Evolutionary conservation across 176 grass and related monocot species (phyloP).

Genomic region (Musa schizocarpa): DNA sequence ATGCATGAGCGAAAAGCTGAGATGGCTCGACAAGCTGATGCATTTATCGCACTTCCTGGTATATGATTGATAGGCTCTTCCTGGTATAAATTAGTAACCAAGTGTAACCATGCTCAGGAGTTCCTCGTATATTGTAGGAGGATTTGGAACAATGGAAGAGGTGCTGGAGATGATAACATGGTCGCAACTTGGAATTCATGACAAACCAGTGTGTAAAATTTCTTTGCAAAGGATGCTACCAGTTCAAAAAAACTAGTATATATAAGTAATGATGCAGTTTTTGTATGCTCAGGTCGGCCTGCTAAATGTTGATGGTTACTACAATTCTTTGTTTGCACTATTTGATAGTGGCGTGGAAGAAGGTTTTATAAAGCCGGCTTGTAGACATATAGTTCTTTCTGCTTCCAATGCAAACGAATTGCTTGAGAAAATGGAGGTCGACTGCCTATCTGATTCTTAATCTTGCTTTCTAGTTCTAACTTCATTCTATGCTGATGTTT

Average conservation of each 20-base stretch:
- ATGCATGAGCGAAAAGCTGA: conserved; percentile 77
- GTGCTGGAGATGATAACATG: conserved; percentile 59
- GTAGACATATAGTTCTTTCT: conserved; percentile 66
- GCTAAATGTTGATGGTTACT: conserved; percentile 95
- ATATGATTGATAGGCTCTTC: conserved; percentile 1
- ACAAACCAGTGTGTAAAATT: conserved; percentile 47
- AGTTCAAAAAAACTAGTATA: background rate
- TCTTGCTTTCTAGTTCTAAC: conserved; percentile 2
- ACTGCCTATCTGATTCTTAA: background rate
- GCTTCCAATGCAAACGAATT: conserved; percentile 63
- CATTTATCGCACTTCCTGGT: conserved; percentile 74
- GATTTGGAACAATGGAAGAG: conserved; percentile 69
- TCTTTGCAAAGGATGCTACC: background rate
- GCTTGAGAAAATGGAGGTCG: conserved; percentile 88
- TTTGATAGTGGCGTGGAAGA: conserved; percentile 72
- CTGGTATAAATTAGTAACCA: no score
- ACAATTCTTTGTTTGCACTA: conserved; percentile 72
- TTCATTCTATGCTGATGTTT: background rate
- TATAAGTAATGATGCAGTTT: background rate
- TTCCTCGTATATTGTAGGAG: conserved; percentile 26
- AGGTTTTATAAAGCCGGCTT: conserved; percentile 88
- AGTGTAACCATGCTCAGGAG: background rate
- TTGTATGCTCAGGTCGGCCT: conserved; percentile 26
- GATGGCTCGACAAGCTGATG: conserved; percentile 62
- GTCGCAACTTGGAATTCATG: conserved; percentile 69